Evolutionary conservation across 2,329 filamentous ascomycete species (phyloP), one percentile per base, ranked within the genome.

Genomic region (Sporothrix sp.): DNA sequence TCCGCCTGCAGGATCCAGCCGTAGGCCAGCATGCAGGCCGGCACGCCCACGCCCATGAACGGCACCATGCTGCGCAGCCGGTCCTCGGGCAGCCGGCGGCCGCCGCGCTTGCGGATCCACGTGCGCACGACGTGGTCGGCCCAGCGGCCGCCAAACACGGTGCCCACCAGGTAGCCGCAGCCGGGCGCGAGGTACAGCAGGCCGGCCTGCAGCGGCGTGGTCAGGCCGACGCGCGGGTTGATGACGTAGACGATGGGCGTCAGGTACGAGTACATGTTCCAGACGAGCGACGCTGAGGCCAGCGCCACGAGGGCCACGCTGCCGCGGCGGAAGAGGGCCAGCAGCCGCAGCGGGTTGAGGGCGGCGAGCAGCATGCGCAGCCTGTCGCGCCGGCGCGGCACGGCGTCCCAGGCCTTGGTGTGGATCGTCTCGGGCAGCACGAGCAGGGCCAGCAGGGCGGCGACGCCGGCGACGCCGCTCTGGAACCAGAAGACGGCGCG

Each of bases 101-200:
- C 78, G 14, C 66, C 59, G 6, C 73, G 70, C 52, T 74, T 77
- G 3, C 62, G 61, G 46, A 81, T 81, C 67, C 75, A 84, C 54
- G 73, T 74, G 51, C 75, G 76, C 11, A 84, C 81, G 0, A 75
- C 68, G 54, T 75, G 65, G 60, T 86, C 83, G 0, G 82, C 80
- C 67, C 77, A 85, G 14, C 79, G 72, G 1, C 83, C 82, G 28
- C 83, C 82, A 53, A 84, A 68, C 57, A 85, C 78, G 1, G 81
- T 84, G 0, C 82, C 82, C 0, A 76, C 52, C 0, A 87, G 66
- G 58, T 85, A 86, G 1, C 83, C 83, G 50, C 71, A 75, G 1
- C 83, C 83, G 0, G 82, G 82, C 0, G 82, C 81, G 20, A 87
- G 76, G 61, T 84, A 86, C 65, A 87, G 84, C 3, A 86, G 70